Evolutionary conservation across 768 basidiomycete species (phyloP), one percentile per base, ranked within the genome.

Genomic region (Mycena sanguinolenta): DNA sequence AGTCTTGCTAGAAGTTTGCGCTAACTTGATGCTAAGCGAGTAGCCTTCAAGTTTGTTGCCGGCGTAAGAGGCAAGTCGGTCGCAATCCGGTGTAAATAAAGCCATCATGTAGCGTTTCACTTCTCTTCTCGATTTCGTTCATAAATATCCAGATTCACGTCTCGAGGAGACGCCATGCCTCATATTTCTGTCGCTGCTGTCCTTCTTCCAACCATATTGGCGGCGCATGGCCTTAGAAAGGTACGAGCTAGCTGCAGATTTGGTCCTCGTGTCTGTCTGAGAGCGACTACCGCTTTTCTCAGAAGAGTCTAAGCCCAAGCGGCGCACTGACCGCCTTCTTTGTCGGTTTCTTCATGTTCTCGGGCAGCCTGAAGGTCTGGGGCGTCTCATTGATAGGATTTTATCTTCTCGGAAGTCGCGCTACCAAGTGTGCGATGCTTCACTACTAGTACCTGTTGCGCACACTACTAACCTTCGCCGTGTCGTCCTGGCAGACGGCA

Each of bases 241-340:
- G n/a, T n/a, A n/a, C n/a, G n/a, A n/a, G n/a, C n/a, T n/a, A n/a
- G n/a, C n/a, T n/a, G n/a, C n/a, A n/a, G n/a, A n/a, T n/a, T n/a
- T n/a, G n/a, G n/a, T n/a, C n/a, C n/a, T n/a, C n/a, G n/a, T n/a
- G n/a, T n/a, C n/a, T n/a, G n/a, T n/a, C n/a, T n/a, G n/a, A n/a
- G n/a, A n/a, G n/a, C n/a, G n/a, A n/a, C n/a, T n/a, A n/a, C n/a
- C n/a, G n/a, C n/a, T n/a, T n/a, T 13, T 87, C 87, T 19, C 93
- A 91, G 66, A 86, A 89, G 61, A 96, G 95, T 0, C 85, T 98
- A 13, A 94, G 94, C 0, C 85, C 86, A 0, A 89, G 88, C 36
- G 97, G 96, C 23, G 94, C 95, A 2, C 65, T 88, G 7, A 89
- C 93, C 0, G 96, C 95, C 5, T 91, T 93, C 75, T 64, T 90